Evolutionary conservation across 371 early-diverging fungal species (phyloP), one percentile per base, ranked within the genome.

Genomic region (Batrachochytrium dendrobatidis): DNA sequence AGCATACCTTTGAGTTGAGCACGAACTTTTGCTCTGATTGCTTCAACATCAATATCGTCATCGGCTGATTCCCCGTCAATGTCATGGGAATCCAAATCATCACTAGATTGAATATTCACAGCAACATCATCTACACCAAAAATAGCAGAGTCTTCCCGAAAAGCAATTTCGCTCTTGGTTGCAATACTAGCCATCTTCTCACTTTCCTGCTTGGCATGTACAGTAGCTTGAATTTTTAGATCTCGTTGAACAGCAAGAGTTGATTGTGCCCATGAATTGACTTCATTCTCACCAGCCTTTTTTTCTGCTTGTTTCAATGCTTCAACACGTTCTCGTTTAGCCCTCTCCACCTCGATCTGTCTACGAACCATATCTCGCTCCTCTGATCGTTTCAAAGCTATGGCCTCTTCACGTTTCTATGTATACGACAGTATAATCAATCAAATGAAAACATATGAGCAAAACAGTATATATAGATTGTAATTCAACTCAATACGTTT

Each of bases 321-420:
- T 26, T 65, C 69, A n/a, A 77, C 46, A 18, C 57, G 29, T 32
- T 55, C 67, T 30, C 71, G 57, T 25, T 59, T 70, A 3, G 59
- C 65, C 17, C 71, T 58, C 46, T 77, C 77, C 17, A 72, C 74
- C 7, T 70, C 68, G 15, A 76, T 65, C 59, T 76, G 77, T 56
- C 65, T 56, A 51, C 71, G 64, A 18, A 76, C 62, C 43, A 71
- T 43, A 29, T 54, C 33, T 26, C 62, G 61, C 34, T 70, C 68
- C 44, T 69, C 67, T 45, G 65, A 69, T 12, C 70, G 64, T 49
- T 66, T 65, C 32, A 49, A 55, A 4, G 29, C 29, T 8, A 48
- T 50, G 20, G 49, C 56, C n/a, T 26, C 22, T 58, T 15, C 50
- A 55, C 56, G 25, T 53, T 18, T 17, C 17, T 26, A 10, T 32